Base-by-base conservation (phyloP, 495 filamentous ascomycete genomes). In the Wilcoxina mikolae region DNA sequence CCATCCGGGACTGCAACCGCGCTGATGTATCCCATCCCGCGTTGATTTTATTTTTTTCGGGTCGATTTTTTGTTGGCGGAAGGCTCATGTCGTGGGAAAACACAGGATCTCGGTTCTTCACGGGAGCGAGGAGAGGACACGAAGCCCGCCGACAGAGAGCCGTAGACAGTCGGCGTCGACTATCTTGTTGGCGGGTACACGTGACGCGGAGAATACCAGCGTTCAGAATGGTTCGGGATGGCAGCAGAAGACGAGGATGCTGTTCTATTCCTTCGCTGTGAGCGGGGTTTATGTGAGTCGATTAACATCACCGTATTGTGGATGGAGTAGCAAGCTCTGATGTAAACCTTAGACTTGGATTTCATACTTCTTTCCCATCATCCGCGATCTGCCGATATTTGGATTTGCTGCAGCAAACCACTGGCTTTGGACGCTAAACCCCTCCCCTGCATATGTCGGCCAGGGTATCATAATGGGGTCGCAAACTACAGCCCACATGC, bases 361-460 rank as follows among this genome's bases (percentile, higher is more conserved):
- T 15, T 88, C 87, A 0, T 96, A 94, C 65, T 98, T 98, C 67
- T 74, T 95, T 28, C 93, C 91, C 0, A 72, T 89, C 31, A 70
- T 95, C 25, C 81, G 86, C 18, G 79, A 85, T 59, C 72, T 98
- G 33, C 91, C 93, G 3, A 72, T 98, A 31, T 84, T 96, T 59
- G 91, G 91, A 0, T 66, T 76, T 1, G 67, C 74, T 4, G 75
- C 93, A 7, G 89, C 87, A 0, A 67, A 73, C 15, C 79, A 80
- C 20, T 98, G 90, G 90, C 73, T 96, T 2, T 99, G 91, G 91
- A 90, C 84, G 17, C 74, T 99, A 12, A 99, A 99, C 56, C 91
- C 93, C 3, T 91, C 85, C 43, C 82, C 93, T 24, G 91, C 91
- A 25, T 96, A 99, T 65, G 78, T 95, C 22, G 91, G 90, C 2